phyloP scores from a whole-genome alignment of 2,329 filamentous ascomycete species.

The Alternaria solani region DNA sequence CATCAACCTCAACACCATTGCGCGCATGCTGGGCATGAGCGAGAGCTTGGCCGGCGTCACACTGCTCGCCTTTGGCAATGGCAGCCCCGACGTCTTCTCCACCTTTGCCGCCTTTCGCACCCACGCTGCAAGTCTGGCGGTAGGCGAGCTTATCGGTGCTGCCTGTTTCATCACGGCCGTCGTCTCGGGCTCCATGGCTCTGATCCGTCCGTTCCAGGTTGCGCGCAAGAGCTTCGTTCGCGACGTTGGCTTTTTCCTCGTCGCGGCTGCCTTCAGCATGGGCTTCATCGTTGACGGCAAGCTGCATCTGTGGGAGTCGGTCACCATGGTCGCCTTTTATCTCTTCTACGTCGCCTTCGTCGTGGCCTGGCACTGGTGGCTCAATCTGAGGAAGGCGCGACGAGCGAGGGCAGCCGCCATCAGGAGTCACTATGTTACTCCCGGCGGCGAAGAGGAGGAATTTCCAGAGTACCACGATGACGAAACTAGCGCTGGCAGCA shows the following conservation, averaged over 20 bases:
- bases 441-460: conserved; percentile 66
- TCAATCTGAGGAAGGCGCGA: conserved; percentile 68
- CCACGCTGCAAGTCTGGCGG: conserved; percentile 94
- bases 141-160: conserved; percentile 93
- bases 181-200: conserved; percentile 94
- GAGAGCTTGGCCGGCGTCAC: conserved; percentile 97
- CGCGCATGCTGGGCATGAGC: conserved; percentile 86
- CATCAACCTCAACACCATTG: conserved; percentile 93
- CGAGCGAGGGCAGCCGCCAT: conserved; percentile 74
- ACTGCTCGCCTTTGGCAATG: conserved; percentile 95
- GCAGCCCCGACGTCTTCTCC: conserved; percentile 96
- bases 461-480: conserved; percentile 62
- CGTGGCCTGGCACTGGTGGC: conserved; percentile 90
- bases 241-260: conserved; percentile 90
- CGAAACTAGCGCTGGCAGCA: conserved; percentile 54
- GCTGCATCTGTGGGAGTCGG: conserved; percentile 88
- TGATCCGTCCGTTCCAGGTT: conserved; percentile 94
- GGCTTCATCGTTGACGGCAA: conserved; percentile 84
- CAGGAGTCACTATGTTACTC: conserved; percentile 75
- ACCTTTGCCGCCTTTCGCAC: conserved; percentile 98
- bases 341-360: conserved; percentile 88
- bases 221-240: conserved; percentile 88
- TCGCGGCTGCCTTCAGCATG: conserved; percentile 86
- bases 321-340: conserved; percentile 90
- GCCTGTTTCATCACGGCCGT: conserved; percentile 96